Conservation (phyloP, 495 filamentous ascomycete genomes). For the Mycothermus thermophilus region DNA sequence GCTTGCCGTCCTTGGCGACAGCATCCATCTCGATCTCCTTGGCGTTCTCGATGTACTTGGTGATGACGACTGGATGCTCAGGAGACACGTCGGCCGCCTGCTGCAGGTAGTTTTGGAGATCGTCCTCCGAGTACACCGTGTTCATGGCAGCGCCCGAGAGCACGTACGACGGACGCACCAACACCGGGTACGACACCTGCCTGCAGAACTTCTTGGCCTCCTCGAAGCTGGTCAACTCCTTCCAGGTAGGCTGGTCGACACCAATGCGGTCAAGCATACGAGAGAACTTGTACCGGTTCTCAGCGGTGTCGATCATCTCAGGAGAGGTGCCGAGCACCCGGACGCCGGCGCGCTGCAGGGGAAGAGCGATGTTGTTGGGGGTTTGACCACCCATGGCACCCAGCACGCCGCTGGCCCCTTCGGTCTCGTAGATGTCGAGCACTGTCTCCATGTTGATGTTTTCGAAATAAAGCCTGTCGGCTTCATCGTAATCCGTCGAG, state of each 20-base stretch:
- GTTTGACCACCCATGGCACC: slow-evolving; percentile 97
- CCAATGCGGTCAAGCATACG: slow-evolving; percentile 91
- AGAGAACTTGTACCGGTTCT: slow-evolving; percentile 98
- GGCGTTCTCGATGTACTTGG: slow-evolving; percentile 94
- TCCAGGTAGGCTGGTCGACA: slow-evolving; percentile 96
- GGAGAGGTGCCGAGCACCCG: slow-evolving; percentile 90
- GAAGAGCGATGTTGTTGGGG: slow-evolving; percentile 94
- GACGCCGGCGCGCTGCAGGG: slow-evolving; percentile 74
- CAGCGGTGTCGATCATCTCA: slow-evolving; percentile 96
- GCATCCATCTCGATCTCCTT: slow-evolving; percentile 97
- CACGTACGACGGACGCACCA: slow-evolving; percentile 91
- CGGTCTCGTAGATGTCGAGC: slow-evolving; percentile 87
- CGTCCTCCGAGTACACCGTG: slow-evolving; percentile 76
- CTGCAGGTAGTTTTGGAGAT: slow-evolving; percentile 76
- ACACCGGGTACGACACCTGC: slow-evolving; percentile 75
- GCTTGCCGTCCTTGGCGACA: slow-evolving; percentile 72
- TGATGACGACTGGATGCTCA: slow-evolving; percentile 95
- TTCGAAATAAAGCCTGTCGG: slow-evolving; percentile 91
- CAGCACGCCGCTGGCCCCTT: slow-evolving; percentile 78
- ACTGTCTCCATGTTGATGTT: slow-evolving; percentile 93
- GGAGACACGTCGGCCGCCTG: slow-evolving; percentile 85
- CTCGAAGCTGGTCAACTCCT: slow-evolving; percentile 79
- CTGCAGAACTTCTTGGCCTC: slow-evolving; percentile 79
- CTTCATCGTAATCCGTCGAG: slow-evolving; percentile 91
- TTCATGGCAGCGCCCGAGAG: slow-evolving; percentile 97